Base-by-base conservation (phyloP, 371 early-diverging fungal genomes). In the Pancytospora philotis region DNA sequence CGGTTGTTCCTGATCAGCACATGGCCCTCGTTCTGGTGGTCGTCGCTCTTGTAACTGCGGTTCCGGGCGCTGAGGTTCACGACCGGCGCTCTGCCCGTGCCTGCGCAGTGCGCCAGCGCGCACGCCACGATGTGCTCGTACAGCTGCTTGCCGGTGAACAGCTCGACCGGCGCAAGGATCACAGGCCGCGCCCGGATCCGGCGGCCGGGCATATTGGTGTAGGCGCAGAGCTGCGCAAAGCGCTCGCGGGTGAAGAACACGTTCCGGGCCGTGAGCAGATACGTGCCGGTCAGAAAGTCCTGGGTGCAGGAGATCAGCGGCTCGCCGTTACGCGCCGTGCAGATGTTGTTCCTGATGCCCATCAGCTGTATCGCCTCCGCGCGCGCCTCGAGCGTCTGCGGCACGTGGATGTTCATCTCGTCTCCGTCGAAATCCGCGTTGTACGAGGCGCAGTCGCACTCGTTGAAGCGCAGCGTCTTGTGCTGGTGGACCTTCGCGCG, bases 391-490 rank as follows among this genome's bases (percentile, higher is more conserved):
- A 82, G 79, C 6, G 89, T 89, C 79, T 96, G 99, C 32, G 99
- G 99, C 31, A 95, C 90, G 80, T 98, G 99, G 82, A 98, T 80
- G 81, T 98, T 98, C 99, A 98, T 98, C 82, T 98, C 99, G 81
- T 98, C 99, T 62, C 99, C 99, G 80, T 98, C 99, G 83, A 98
- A 98, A 85, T 98, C 99, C 66, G 97, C 99, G 76, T 97, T 97
- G 80, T 98, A 98, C 16, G 99, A 96, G n/a, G 93, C 84, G 0
- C 95, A 95, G 45, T 92, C 96, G 45, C 93, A 92, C 45, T 96
- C 82, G 76, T 97, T 97, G 62, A 98, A 84, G 65, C 99, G 87
- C 86, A 98, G 96, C 2, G 96, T 98, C 28, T 92, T 92, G 79
- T 89, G 91, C 0, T 94, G 91, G 95, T 96, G 93, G 34, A 98